Conservation (phyloP, 495 filamentous ascomycete species). For the Trichocladium uniseriatum region DNA sequence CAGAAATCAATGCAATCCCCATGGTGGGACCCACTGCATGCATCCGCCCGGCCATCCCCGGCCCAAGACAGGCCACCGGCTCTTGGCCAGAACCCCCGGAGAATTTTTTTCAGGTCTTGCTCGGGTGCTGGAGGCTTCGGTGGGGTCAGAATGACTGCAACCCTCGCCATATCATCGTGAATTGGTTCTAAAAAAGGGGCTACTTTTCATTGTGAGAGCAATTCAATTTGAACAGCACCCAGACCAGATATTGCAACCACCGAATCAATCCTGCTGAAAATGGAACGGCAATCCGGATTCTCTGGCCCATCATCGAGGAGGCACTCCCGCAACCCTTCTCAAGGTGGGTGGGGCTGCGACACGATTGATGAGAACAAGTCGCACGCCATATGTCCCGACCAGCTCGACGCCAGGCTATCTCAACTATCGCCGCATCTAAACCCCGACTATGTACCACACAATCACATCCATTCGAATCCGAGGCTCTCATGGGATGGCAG, state of each 20-base stretch:
- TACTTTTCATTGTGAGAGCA: too few species aligned
- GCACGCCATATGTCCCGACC: background rate
- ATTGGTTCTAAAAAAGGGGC: background rate
- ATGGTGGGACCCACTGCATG: too few species aligned
- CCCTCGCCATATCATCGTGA: background rate
- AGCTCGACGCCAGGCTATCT: background rate
- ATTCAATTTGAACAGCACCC: too few species aligned
- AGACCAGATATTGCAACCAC: constrained; percentile 1
- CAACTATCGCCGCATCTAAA: background rate
- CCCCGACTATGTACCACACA: background rate
- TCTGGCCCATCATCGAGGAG: too few species aligned
- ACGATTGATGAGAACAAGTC: too few species aligned
- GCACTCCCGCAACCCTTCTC: too few species aligned
- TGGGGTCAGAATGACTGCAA: background rate
- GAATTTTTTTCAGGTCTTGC: background rate
- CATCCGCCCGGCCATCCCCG: too few species aligned
- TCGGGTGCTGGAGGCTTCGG: background rate
- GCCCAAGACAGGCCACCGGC: too few species aligned
- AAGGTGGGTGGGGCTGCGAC: too few species aligned
- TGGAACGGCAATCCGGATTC: too few species aligned
- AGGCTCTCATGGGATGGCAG: constrained; percentile 1
- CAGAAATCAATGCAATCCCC: too few species aligned
- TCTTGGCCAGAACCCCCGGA: background rate
- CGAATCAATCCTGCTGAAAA: too few species aligned
- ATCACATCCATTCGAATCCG: background rate